A percentile compares a stretch with the other conserved stretches of the same genome.
phyloP scores from a whole-genome alignment of 371 early-diverging fungal genomes.

The Syncephalastrum sp. region DNA sequence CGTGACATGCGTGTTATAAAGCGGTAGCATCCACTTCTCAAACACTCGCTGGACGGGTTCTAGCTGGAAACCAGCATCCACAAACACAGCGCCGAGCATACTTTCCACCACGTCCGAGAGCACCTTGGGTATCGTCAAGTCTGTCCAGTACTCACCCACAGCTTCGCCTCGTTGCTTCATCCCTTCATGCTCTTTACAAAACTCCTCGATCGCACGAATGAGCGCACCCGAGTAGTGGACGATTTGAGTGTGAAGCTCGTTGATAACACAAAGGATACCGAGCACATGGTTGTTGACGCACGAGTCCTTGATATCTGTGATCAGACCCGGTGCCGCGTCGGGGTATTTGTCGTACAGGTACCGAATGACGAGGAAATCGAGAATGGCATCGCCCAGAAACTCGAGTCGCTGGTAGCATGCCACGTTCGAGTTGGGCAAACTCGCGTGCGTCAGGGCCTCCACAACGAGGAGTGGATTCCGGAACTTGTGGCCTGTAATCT shows the following conservation, averaged over 20 bases:
- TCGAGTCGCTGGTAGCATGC: constrained; percentile 91
- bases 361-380: constrained; percentile 79
- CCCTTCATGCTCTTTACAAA: constrained; percentile 36
- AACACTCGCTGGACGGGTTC: constrained; percentile 52
- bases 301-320: constrained; percentile 77
- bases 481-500: constrained; percentile 70
- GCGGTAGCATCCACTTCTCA: constrained; percentile 49
- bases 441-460: constrained; percentile 90
- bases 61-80: constrained; percentile 77
- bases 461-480: constrained; percentile 57
- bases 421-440: constrained; percentile 54
- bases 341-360: constrained; percentile 67
- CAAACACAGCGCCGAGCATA: constrained; percentile 85
- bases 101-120: constrained; percentile 89
- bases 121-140: constrained; percentile 80
- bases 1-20: constrained; percentile 53
- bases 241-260: constrained; percentile 66
- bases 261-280: constrained; percentile 64
- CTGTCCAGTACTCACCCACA: constrained; percentile 69
- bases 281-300: constrained; percentile 89
- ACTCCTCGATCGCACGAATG: constrained; percentile 48
- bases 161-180: constrained; percentile 37
- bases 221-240: constrained; percentile 62
- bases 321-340: constrained; percentile 62
- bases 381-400: constrained; percentile 92